phyloP scores from a whole-genome alignment of 148 eudicot genomes.

The Tetragonia tetragonoides region DNA sequence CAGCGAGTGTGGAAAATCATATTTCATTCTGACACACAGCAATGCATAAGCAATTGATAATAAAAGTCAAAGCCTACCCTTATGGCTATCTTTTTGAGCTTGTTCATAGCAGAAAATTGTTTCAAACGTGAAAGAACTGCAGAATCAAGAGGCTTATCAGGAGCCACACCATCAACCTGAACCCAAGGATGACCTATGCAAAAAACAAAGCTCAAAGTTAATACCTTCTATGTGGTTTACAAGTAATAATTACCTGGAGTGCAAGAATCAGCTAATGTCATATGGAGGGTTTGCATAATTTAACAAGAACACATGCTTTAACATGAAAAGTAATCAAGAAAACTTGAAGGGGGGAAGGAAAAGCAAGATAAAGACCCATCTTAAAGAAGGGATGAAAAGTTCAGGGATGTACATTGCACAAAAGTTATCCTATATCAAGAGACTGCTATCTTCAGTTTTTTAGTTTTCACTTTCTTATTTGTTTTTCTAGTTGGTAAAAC shows the following conservation, averaged over 20 bases:
- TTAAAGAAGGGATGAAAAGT: not conserved
- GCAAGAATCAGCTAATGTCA: not conserved
- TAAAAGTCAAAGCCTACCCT: constrained; percentile 25
- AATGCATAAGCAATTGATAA: not conserved
- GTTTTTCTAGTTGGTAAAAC: not conserved
- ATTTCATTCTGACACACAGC: not conserved
- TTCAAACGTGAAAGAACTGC: constrained; percentile 37
- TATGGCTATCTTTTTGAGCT: constrained; percentile 45
- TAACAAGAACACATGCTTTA: not conserved
- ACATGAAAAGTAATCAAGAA: not conserved
- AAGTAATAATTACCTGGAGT: not conserved
- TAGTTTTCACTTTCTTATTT: not conserved
- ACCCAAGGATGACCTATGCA: constrained; percentile 45
- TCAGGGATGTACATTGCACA: not conserved
- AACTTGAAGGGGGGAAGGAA: not conserved
- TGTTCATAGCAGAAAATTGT: constrained; percentile 44
- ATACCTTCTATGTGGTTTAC: not conserved
- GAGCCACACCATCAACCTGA: constrained; percentile 39
- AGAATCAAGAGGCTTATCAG: constrained; percentile 41
- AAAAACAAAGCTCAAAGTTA: constrained; percentile 8
- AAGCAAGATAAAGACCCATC: too few relatives aligned
- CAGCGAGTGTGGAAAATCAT: not conserved
- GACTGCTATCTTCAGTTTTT: not conserved
- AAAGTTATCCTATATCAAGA: not conserved
- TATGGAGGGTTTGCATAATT: not conserved